Percentiles rank a stretch among this genome's conserved stretches.
Evolutionary conservation across 306 rosid genomes (phyloP).

Genomic region (Acacia crassicarpa): DNA sequence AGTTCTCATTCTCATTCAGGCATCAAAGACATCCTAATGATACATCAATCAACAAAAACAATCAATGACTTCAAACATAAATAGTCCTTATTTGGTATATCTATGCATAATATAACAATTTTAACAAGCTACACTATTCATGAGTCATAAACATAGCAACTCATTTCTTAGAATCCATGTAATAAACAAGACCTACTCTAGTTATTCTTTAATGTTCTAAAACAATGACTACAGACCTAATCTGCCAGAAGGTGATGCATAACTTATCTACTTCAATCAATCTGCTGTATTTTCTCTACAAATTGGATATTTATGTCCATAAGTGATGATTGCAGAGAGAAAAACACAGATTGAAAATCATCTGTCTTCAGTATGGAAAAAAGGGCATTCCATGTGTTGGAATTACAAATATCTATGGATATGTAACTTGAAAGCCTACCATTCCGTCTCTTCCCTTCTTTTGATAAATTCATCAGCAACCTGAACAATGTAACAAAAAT

Average conservation of each 20-base stretch:
- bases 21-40: conserved; percentile 1
- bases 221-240: not conserved
- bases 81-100: not conserved
- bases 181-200: not conserved
- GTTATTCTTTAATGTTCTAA: not conserved
- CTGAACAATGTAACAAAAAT: conserved; percentile 42
- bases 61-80: not conserved
- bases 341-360: not conserved
- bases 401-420: conserved; percentile 21
- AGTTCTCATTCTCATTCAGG: not conserved
- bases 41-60: not conserved
- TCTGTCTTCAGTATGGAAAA: not conserved
- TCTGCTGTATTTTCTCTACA: not conserved
- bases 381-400: not conserved
- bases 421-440: conserved; percentile 51
- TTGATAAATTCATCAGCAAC: conserved; percentile 90
- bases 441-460: conserved; percentile 90
- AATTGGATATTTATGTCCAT: not conserved
- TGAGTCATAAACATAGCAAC: not conserved
- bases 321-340: not conserved
- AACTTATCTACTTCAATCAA: not conserved
- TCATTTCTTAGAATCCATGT: not conserved
- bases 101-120: not conserved
- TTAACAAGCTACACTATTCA: not conserved
- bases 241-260: conserved; percentile 12